Conservation (phyloP, 2,329 filamentous ascomycete genomes). For the Curvularia verruculosa region DNA sequence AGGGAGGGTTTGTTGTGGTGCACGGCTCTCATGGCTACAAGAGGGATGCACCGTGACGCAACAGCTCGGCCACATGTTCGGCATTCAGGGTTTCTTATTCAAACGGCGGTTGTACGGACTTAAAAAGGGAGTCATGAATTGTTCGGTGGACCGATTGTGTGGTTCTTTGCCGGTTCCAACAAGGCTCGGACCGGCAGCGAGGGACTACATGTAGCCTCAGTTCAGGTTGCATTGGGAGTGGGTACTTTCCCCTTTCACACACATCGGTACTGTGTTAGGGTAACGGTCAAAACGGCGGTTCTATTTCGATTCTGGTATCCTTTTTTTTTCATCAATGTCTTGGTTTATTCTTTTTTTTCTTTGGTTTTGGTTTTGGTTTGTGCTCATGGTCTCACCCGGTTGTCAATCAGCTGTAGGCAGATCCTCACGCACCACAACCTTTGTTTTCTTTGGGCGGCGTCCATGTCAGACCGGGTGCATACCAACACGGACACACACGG, state of each 20-base stretch:
- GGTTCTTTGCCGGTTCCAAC: conserved; percentile 7
- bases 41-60: conserved; percentile 12
- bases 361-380: not conserved
- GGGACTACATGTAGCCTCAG: conserved; percentile 17
- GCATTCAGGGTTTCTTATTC: conserved; percentile 9
- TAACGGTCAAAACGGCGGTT: conserved; percentile 18
- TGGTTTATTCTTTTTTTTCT: not conserved
- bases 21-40: conserved; percentile 10
- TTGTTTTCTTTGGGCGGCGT: conserved; percentile 18
- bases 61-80: conserved; percentile 3
- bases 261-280: conserved; percentile 19
- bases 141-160: conserved; percentile 9
- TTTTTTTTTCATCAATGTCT: not conserved
- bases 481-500: not conserved
- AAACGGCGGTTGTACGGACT: conserved; percentile 13
- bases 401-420: not conserved
- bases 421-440: conserved; percentile 10
- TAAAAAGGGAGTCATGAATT: conserved; percentile 18
- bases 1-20: conserved; percentile 5
- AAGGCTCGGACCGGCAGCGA: conserved; percentile 17
- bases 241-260: conserved; percentile 21
- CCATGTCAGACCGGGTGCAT: conserved; percentile 12
- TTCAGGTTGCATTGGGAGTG: conserved; percentile 26
- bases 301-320: conserved; percentile 6
- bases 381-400: not conserved